A percentile compares a stretch with the other conserved stretches of the same genome.
Evolutionary conservation across 2,329 filamentous ascomycete genomes (phyloP).

Genomic region (Hypocrella siamensis): DNA sequence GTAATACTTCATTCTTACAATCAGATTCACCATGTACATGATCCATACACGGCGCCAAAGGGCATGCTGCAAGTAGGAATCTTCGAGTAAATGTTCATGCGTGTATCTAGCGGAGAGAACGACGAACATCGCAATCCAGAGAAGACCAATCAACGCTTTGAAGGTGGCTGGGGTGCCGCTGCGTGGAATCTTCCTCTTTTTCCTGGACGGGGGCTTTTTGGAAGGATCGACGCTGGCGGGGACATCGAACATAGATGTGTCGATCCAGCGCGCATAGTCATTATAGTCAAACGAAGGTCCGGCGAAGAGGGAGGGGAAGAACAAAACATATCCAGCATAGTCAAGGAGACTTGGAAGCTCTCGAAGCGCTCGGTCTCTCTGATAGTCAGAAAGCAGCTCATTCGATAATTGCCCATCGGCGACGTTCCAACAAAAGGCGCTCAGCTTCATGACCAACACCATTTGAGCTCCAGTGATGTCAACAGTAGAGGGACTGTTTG

Average conservation of each 20-base stretch:
- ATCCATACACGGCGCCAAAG: slow-evolving; percentile 62
- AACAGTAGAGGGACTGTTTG: slow-evolving; percentile 47
- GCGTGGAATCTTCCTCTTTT: slow-evolving; percentile 82
- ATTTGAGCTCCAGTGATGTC: slow-evolving; percentile 96
- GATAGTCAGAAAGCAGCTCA: slow-evolving; percentile 67
- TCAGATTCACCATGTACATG: slow-evolving; percentile 71
- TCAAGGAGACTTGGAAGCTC: slow-evolving; percentile 64
- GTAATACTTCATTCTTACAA: slow-evolving; percentile 83
- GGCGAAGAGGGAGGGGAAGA: slow-evolving; percentile 81
- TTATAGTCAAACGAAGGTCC: slow-evolving; percentile 91
- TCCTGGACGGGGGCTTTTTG: slow-evolving; percentile 72
- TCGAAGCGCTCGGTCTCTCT: slow-evolving; percentile 65
- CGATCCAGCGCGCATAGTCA: slow-evolving; percentile 85
- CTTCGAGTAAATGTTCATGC: slow-evolving; percentile 44
- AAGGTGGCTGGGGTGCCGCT: slow-evolving; percentile 71
- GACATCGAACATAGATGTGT: slow-evolving; percentile 86
- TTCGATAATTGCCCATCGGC: slow-evolving; percentile 76
- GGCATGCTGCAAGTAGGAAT: slow-evolving; percentile 49
- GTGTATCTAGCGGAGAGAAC: slow-evolving; percentile 54
- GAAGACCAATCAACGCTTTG: slow-evolving; percentile 57
- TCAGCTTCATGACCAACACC: slow-evolving; percentile 96
- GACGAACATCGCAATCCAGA: slow-evolving; percentile 70
- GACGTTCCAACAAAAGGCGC: slow-evolving; percentile 94
- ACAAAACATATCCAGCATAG: slow-evolving; percentile 81
- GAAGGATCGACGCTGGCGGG: slow-evolving; percentile 67